Base-by-base conservation (phyloP, 2,329 filamentous ascomycete species). In the Trichoderma arundinaceum region DNA sequence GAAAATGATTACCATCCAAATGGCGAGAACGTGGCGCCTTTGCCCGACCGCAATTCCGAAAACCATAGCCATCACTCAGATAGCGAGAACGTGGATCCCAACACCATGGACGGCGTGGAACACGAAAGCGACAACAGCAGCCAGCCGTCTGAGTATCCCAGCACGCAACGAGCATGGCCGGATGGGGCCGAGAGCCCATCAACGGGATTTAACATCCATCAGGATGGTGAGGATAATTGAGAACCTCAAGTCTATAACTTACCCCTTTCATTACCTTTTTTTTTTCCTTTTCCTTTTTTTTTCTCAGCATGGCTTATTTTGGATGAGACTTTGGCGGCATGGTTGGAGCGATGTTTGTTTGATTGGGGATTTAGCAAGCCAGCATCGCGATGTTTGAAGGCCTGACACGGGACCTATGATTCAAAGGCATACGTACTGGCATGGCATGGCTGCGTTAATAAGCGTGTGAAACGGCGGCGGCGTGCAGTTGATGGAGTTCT, bases 121-220 rank as follows among this genome's bases (percentile, higher is more conserved):
- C 71, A 72, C n/a, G 68, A 68, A n/a, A 77, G 73, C 62, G 77
- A 78, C 4, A 74, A 69, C 38, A 86, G 84, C 71, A 84, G 83
- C 72, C 79, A 80, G 69, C 85, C 85, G 1, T 84, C 81, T 17
- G 85, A 87, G 70, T 87, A 87, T 69, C 81, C 84, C 6, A 85
- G 81, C 71, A 85, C 80, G 12, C 81, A 83, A 67, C 77, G 74
- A 15, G 76, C 77, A 8, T 83, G 79, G 79, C 75, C 75, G 6
- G 71, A 70, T 28, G 70, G 71, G n/a, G 70, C 69, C 17, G 69
- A 68, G 35, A 22, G 9, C 13, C 13, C 41, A 12, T 10, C 41
- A 15, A 54, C 68, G 2, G 77, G 71, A 7, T 81, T 81, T 57
- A 71, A 71, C 28, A 81, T 81, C 44, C 79, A 81, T 69, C 79